Percentiles rank a stretch among this genome's conserved stretches.
Conservation (phyloP, 495 filamentous ascomycete genomes). For the Penicillium mononematosum region DNA sequence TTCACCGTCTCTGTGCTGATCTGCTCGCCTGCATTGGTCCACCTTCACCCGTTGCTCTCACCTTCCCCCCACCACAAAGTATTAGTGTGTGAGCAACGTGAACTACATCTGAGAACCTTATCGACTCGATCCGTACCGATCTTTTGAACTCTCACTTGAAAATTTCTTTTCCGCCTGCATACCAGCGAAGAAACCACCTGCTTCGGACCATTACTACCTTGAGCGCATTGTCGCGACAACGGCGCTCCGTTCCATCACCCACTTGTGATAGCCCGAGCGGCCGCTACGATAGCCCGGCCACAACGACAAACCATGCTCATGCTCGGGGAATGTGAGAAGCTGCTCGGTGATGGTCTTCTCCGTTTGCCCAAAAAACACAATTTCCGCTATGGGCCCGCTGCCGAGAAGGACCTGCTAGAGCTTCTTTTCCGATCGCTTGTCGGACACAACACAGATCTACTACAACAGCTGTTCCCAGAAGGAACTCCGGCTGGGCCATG, state of each 20-base stretch:
- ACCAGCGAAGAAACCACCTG: conserved; percentile 5
- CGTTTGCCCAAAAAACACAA: conserved; percentile 65
- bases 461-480: conserved; percentile 75
- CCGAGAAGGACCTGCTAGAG: conserved; percentile 66
- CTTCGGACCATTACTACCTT: conserved; percentile 12
- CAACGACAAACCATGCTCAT: conserved; percentile 34
- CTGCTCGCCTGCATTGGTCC: conserved; percentile 23
- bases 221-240: conserved; percentile 24
- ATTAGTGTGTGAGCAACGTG: conserved; percentile 10
- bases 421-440: conserved; percentile 85
- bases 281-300: conserved; percentile 1
- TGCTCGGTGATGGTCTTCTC: conserved; percentile 72
- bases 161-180: conserved; percentile 8
- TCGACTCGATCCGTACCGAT: background rate
- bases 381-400: conserved; percentile 69
- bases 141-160: background rate
- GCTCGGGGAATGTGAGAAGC: conserved; percentile 73
- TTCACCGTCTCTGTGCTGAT: conserved; percentile 12
- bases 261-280: conserved; percentile 21
- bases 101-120: conserved; percentile 1
- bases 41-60: conserved; percentile 18
- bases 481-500: conserved; percentile 63
- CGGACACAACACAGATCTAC: conserved; percentile 65
- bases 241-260: conserved; percentile 12
- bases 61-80: conserved; percentile 30